Conservation (phyloP, 2,329 filamentous ascomycete genomes). For the Sporothrix pseudoabietina region DNA sequence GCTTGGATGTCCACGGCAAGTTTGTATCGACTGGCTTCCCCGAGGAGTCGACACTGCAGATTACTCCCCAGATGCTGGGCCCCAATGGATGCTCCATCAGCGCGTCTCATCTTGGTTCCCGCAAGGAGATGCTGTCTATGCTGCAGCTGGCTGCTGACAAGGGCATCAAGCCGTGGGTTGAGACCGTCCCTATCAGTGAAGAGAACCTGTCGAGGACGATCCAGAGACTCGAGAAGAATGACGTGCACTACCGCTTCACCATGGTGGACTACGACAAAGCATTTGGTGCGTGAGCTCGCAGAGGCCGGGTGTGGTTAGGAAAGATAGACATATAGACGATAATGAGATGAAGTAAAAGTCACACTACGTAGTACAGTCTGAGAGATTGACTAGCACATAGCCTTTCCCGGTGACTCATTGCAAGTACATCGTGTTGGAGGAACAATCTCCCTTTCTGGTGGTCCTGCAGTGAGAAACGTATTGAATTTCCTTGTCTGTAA, state of each 20-base stretch:
- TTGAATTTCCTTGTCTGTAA: neutral
- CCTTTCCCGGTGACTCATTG: too few relatives aligned
- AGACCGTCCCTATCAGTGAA: neutral
- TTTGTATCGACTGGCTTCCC: neutral
- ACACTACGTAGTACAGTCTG: neutral
- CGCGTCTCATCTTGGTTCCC: neutral
- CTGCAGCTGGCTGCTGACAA: neutral
- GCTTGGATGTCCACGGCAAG: slow-evolving; percentile 75
- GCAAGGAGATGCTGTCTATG: neutral
- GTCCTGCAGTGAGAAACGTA: too few relatives aligned
- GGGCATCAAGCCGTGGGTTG: neutral
- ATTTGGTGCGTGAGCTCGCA: neutral
- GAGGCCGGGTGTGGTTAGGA: neutral
- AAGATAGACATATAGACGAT: neutral
- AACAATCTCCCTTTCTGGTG: too few relatives aligned
- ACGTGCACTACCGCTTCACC: neutral
- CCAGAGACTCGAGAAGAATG: neutral
- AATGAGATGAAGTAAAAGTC: neutral
- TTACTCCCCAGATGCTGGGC: neutral
- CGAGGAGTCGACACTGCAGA: neutral
- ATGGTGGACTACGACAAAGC: neutral
- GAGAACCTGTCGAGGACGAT: neutral
- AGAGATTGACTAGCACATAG: too few relatives aligned
- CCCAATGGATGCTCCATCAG: neutral
- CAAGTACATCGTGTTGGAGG: too few relatives aligned